phyloP scores from a whole-genome alignment of 129 eudicot genomes.

The Centrapalus pauciflorus region DNA sequence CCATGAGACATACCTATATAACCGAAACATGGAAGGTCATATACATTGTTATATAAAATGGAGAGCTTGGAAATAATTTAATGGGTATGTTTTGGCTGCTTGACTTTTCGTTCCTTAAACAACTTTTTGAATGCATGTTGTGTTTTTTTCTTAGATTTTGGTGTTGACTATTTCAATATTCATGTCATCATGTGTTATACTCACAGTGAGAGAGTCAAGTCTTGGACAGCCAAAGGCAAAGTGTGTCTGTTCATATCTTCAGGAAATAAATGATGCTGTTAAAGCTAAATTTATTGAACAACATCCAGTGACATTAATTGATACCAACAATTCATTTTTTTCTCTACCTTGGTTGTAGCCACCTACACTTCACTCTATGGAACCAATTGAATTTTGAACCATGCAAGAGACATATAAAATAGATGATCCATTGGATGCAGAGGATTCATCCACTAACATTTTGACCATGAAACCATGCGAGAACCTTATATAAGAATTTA shows the following conservation, averaged over 20 bases:
- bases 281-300: conserved; percentile 92
- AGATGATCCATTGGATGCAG: not conserved
- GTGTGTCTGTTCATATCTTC: conserved; percentile 79
- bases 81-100: conserved; percentile 53
- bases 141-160: not conserved
- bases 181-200: conserved; percentile 1
- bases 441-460: no score
- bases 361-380: conserved; percentile 21
- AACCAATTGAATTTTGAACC: not conserved
- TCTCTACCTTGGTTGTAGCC: conserved; percentile 84
- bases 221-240: conserved; percentile 93
- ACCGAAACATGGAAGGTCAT: no score
- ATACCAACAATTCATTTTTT: conserved; percentile 82
- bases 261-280: conserved; percentile 94
- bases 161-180: not conserved
- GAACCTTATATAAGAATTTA: no score
- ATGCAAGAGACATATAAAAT: no score
- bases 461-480: no score
- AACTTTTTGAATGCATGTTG: not conserved
- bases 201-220: conserved; percentile 70
- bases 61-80: conserved; percentile 92
- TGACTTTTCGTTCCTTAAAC: not conserved
- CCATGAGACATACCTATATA: no score
- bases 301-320: conserved; percentile 70
- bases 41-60: no score